Conservation (phyloP, 345 rosid genomes). For the Psidium guajava region DNA sequence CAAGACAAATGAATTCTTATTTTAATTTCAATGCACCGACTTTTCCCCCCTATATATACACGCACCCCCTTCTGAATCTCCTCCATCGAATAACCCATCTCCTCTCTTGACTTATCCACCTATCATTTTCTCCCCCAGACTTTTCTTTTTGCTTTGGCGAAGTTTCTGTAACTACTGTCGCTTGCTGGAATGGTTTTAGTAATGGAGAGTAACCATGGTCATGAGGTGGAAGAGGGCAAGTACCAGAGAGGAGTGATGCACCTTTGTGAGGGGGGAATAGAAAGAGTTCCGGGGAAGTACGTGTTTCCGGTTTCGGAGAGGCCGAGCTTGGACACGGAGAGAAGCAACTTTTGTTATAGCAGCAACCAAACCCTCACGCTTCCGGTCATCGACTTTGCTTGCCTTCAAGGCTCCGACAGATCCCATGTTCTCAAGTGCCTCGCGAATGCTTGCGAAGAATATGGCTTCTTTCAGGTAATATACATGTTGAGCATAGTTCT, state of each 20-base stretch:
- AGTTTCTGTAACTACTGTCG: not conserved
- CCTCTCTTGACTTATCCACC: not conserved
- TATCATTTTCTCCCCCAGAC: not conserved
- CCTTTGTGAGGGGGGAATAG: constrained; percentile 15
- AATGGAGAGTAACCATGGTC: not conserved
- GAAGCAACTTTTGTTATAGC: not conserved
- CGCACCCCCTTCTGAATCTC: not conserved
- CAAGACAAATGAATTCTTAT: too few species aligned
- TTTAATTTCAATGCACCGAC: not conserved
- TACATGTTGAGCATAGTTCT: not conserved
- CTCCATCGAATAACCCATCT: not conserved
- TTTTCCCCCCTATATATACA: not conserved
- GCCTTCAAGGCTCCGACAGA: constrained; percentile 14
- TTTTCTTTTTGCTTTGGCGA: not conserved
- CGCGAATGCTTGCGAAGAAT: constrained; percentile 20
- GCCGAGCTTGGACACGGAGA: not conserved
- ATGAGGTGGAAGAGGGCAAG: not conserved
- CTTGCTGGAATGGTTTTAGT: not conserved
- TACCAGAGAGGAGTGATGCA: constrained; percentile 25
- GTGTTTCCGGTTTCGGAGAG: constrained; percentile 18
- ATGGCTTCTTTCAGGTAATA: constrained; percentile 30
- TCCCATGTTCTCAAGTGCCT: constrained; percentile 9
- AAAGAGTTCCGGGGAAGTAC: constrained; percentile 17
- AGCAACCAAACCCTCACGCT: not conserved
- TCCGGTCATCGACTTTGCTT: constrained; percentile 23